Evolutionary conservation across 1,284 basidiomycete genomes (phyloP).

Genomic region (Ganoderma meredithae): DNA sequence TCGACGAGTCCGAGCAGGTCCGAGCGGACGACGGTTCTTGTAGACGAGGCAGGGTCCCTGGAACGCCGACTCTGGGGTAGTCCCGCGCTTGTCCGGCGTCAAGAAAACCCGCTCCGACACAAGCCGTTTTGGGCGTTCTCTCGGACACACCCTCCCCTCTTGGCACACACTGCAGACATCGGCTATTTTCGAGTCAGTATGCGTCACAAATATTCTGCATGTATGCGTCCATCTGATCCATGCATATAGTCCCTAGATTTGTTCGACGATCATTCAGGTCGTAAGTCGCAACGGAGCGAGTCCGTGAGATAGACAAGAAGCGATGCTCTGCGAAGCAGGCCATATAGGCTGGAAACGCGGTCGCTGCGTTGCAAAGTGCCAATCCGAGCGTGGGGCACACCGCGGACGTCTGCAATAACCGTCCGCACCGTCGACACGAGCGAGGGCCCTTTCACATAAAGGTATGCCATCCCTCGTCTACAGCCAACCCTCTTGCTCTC

Average conservation of each 20-base stretch:
- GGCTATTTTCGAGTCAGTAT: not conserved
- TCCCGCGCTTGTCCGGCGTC: not conserved
- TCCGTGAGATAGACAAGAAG: conserved; percentile 16
- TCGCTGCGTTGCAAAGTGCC: conserved; percentile 22
- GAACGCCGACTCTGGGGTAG: not conserved
- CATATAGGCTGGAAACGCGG: conserved; percentile 21
- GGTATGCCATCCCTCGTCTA: conserved; percentile 15
- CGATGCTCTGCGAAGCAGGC: conserved; percentile 15
- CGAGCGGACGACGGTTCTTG: not conserved
- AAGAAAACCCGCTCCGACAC: not conserved
- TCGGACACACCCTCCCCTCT: not conserved
- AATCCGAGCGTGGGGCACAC: conserved; percentile 18
- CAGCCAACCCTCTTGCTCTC: conserved; percentile 20
- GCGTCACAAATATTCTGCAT: not conserved
- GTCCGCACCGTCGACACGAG: conserved; percentile 30
- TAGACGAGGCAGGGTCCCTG: not conserved
- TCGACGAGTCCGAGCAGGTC: conserved; percentile 22
- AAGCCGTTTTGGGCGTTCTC: not conserved
- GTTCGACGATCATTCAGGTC: conserved; percentile 1
- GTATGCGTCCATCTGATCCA: not conserved
- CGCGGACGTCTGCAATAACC: conserved; percentile 19
- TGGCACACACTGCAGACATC: not conserved
- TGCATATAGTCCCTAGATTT: not conserved
- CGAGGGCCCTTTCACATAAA: conserved; percentile 29
- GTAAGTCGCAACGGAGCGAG: conserved; percentile 7